Evolutionary conservation across 306 rosid genomes (phyloP).

Genomic region (Rubus parviflorus): DNA sequence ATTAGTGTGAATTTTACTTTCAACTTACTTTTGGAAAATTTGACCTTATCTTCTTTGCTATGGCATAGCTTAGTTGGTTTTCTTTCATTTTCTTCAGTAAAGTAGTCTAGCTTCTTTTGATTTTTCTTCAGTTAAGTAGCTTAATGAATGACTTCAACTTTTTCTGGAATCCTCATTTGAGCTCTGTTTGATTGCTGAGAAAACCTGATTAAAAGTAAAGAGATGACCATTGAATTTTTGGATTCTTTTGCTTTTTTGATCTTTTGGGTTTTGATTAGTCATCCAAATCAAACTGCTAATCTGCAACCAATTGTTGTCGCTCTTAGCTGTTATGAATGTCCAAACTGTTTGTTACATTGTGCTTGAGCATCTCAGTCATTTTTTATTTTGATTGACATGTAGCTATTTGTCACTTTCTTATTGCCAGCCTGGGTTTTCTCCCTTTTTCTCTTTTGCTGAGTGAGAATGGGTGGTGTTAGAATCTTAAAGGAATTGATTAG

Average conservation of each 20-base stretch:
- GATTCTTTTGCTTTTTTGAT: not conserved
- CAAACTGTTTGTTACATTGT: not conserved
- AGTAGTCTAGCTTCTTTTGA: not conserved
- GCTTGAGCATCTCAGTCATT: not conserved
- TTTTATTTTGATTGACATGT: conserved; percentile 7
- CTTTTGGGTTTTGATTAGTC: not conserved
- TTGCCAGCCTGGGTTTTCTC: not conserved
- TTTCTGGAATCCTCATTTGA: not conserved
- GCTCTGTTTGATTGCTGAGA: conserved; percentile 24
- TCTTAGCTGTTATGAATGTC: conserved; percentile 1
- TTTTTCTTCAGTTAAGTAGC: not conserved
- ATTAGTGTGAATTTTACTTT: conserved; percentile 3
- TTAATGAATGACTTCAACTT: not conserved
- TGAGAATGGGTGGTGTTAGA: conserved; percentile 4
- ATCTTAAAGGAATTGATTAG: not conserved
- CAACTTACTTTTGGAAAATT: conserved; percentile 5
- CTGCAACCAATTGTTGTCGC: not conserved
- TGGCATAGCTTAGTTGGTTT: conserved; percentile 6
- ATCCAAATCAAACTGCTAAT: not conserved
- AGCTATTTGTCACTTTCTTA: conserved; percentile 1
- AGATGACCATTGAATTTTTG: not conserved
- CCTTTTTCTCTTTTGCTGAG: not conserved
- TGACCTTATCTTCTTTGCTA: conserved; percentile 11
- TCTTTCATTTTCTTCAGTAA: conserved; percentile 13
- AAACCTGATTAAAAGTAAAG: not conserved